Conservation (phyloP, 441 rosid genomes). For the Adansonia madagascariensis region DNA sequence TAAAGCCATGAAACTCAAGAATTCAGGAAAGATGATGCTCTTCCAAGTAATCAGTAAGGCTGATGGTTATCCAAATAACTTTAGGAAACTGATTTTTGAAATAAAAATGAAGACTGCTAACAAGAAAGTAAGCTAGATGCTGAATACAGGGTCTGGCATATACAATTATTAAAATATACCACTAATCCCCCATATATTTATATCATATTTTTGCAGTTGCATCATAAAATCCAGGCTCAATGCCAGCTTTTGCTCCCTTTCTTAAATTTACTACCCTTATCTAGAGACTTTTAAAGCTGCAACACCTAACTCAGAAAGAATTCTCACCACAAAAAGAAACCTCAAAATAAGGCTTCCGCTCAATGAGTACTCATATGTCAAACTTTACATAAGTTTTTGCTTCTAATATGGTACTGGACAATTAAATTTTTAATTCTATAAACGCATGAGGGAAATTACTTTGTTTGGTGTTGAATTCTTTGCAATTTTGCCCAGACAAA, state of each 20-base stretch:
- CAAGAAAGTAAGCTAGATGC: neutral
- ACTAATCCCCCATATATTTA: neutral
- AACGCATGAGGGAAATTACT: neutral
- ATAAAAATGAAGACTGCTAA: neutral
- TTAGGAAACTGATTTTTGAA: neutral
- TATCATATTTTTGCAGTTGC: neutral
- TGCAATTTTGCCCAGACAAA: neutral
- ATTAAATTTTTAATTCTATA: neutral
- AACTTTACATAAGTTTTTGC: neutral
- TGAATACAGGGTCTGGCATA: neutral
- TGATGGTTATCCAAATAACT: neutral
- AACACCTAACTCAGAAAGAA: neutral
- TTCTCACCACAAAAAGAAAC: neutral
- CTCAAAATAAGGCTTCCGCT: neutral
- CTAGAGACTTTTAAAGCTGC: conserved; percentile 2
- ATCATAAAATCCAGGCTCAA: neutral
- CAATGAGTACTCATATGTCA: neutral
- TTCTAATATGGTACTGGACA: neutral
- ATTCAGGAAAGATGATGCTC: neutral
- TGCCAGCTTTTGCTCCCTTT: neutral
- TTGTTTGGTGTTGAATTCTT: neutral
- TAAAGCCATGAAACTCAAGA: neutral
- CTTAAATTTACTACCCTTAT: neutral
- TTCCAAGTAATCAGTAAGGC: neutral
- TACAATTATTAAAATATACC: neutral